Evolutionary conservation across 73 alveolate genomes (phyloP).

Genomic region (Effrenium voratum): DNA sequence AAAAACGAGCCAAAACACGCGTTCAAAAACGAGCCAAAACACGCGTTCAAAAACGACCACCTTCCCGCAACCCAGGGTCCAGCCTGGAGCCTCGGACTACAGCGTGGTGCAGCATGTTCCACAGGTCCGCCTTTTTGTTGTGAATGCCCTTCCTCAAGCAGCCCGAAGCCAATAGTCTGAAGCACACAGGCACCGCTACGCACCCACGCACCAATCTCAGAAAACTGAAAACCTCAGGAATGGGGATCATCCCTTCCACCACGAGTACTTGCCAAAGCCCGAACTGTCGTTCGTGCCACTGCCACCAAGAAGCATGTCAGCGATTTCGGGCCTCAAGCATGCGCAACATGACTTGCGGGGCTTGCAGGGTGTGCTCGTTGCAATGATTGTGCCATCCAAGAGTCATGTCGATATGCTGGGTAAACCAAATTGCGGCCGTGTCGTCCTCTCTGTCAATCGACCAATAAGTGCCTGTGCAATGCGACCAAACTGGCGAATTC

Average conservation of each 20-base stretch:
- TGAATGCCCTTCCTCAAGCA: conserved; percentile 50
- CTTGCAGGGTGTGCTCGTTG: background rate
- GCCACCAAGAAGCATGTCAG: conserved; percentile 51
- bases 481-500: background rate
- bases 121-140: conserved; percentile 77
- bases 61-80: too few species aligned
- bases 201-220: too few species aligned
- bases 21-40: too few species aligned
- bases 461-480: conserved; percentile 63
- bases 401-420: conserved; percentile 91
- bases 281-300: background rate
- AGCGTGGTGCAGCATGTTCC: conserved; percentile 85
- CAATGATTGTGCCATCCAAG: background rate
- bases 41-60: too few species aligned
- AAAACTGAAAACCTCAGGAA: too few species aligned
- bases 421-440: conserved; percentile 71
- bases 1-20: too few species aligned
- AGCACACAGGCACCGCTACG: too few species aligned
- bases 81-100: too few species aligned
- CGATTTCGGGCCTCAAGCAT: conserved; percentile 62
- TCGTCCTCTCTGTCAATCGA: conserved; percentile 89
- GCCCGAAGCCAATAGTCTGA: too few species aligned
- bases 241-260: background rate
- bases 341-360: background rate
- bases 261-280: background rate